These are phyloP conservation scores for Gomphus bonarii DNA, from an alignment of 1,284 basidiomycete genomes.

Conservation along the genomic window DNA sequence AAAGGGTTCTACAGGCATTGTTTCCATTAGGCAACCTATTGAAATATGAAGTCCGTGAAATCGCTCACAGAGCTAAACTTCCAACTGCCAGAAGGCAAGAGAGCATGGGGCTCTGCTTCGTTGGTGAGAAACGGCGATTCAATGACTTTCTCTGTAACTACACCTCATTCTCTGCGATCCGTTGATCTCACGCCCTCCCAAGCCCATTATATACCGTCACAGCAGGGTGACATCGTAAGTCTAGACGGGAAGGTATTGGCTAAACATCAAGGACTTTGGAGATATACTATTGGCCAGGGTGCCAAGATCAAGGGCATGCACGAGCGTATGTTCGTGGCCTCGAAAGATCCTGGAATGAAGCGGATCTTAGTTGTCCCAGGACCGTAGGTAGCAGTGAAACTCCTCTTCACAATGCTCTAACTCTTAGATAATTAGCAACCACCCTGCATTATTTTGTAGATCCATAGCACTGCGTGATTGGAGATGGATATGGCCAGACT, in stretches of 20 bases:
- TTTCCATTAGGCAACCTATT: constrained; percentile 68
- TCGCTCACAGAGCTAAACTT: constrained; percentile 61
- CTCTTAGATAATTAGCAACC: constrained; percentile 32
- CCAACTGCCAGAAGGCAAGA: constrained; percentile 76
- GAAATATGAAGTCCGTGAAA: constrained; percentile 66
- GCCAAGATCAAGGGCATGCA: constrained; percentile 58
- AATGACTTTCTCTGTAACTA: constrained; percentile 61
- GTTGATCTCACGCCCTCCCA: neutral
- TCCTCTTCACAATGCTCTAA: neutral
- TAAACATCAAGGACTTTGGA: constrained; percentile 72
- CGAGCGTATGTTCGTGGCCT: constrained; percentile 64
- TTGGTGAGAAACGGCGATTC: constrained; percentile 75
- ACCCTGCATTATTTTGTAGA: constrained; percentile 51
- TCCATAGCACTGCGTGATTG: constrained; percentile 42
- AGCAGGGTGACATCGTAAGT: constrained; percentile 60
- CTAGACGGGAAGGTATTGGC: constrained; percentile 48
- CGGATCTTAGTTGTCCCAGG: constrained; percentile 70
- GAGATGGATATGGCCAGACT: constrained; percentile 64
- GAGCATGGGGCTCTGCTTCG: constrained; percentile 97
- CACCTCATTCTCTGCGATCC: neutral
- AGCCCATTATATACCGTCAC: constrained; percentile 73
- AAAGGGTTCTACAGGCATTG: constrained; percentile 36
- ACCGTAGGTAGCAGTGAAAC: constrained; percentile 32
- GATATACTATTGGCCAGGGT: constrained; percentile 81
- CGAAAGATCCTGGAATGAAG: constrained; percentile 56